These are phyloP conservation scores for Xylaria flabelliformis DNA, from an alignment of 495 filamentous ascomycete species.

Conservation along the genomic window DNA sequence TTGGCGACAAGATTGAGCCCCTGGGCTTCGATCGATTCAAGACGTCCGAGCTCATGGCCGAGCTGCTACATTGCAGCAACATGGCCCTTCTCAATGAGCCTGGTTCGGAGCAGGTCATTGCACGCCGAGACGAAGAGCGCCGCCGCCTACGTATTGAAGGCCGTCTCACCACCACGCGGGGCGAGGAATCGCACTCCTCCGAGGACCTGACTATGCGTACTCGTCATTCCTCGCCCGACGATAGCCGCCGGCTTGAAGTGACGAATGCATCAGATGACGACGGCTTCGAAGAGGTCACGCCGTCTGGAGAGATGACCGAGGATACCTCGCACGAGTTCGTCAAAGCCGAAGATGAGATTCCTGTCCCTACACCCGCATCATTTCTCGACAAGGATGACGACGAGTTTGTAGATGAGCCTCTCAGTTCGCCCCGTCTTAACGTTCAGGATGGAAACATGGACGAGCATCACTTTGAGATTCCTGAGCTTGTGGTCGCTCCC, in stretches of 20 bases:
- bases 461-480: slow-evolving; percentile 49
- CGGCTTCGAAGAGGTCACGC: slow-evolving; percentile 90
- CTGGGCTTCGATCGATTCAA: slow-evolving; percentile 98
- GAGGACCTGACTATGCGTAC: slow-evolving; percentile 56
- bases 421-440: slow-evolving; percentile 63
- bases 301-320: slow-evolving; percentile 69
- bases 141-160: slow-evolving; percentile 78
- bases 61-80: slow-evolving; percentile 97
- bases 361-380: slow-evolving; percentile 42
- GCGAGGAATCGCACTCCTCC: slow-evolving; percentile 45
- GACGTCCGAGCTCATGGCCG: slow-evolving; percentile 98
- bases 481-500: slow-evolving; percentile 55
- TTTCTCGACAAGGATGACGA: slow-evolving; percentile 64
- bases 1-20: slow-evolving; percentile 89
- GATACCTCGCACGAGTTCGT: slow-evolving; percentile 60
- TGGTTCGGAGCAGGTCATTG: slow-evolving; percentile 88
- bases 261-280: slow-evolving; percentile 87
- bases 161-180: slow-evolving; percentile 48
- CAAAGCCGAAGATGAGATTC: slow-evolving; percentile 55
- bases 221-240: slow-evolving; percentile 53
- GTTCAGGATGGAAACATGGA: slow-evolving; percentile 47
- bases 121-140: slow-evolving; percentile 78
- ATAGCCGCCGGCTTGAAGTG: slow-evolving; percentile 66
- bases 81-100: slow-evolving; percentile 96
- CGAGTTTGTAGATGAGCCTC: slow-evolving; percentile 74